phyloP scores from a whole-genome alignment of 768 basidiomycete species.

The Amanita inopinata region DNA sequence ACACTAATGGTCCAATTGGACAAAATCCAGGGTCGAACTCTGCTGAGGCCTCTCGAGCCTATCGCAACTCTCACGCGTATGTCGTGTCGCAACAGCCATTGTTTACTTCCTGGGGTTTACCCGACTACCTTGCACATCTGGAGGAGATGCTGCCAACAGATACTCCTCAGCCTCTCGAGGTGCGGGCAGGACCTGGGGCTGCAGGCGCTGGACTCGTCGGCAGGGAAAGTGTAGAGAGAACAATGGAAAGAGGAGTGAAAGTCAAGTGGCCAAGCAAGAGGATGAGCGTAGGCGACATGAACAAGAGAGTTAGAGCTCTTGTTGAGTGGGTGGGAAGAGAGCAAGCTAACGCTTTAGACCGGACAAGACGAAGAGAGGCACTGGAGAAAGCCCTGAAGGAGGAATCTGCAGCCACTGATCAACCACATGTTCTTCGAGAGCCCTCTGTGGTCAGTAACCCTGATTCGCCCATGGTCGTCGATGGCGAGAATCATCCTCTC shows the following conservation, averaged over 20 bases:
- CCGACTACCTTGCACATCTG: slow-evolving; percentile 87
- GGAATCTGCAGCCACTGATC: slow-evolving; percentile 12
- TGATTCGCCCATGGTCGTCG: slow-evolving; percentile 23
- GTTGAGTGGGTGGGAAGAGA: slow-evolving; percentile 93
- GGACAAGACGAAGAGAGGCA: slow-evolving; percentile 58
- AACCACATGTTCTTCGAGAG: slow-evolving; percentile 8
- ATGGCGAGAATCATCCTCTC: slow-evolving; percentile 10
- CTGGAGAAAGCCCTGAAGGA: slow-evolving; percentile 45
- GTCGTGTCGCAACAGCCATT: slow-evolving; percentile 70
- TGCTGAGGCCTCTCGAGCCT: slow-evolving; percentile 51
- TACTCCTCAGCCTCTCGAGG: slow-evolving; percentile 63
- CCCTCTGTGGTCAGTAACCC: slow-evolving; percentile 14
- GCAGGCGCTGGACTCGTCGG: slow-evolving; percentile 21
- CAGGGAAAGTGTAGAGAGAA: slow-evolving; percentile 49
- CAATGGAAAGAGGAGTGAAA: slow-evolving; percentile 69
- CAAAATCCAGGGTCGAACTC: slow-evolving; percentile 27
- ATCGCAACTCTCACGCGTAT: slow-evolving; percentile 73
- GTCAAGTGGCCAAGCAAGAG: slow-evolving; percentile 92
- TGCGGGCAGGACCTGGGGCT: slow-evolving; percentile 37
- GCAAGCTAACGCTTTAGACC: slow-evolving; percentile 67
- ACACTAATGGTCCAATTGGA: slow-evolving; percentile 26
- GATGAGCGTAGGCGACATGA: slow-evolving; percentile 96
- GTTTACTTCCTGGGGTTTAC: slow-evolving; percentile 82
- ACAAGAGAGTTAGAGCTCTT: slow-evolving; percentile 82
- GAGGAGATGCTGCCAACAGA: slow-evolving; percentile 74